Evolutionary conservation across 2,329 filamentous ascomycete genomes (phyloP).

Genomic region (Cadophora luteo-olivacea): DNA sequence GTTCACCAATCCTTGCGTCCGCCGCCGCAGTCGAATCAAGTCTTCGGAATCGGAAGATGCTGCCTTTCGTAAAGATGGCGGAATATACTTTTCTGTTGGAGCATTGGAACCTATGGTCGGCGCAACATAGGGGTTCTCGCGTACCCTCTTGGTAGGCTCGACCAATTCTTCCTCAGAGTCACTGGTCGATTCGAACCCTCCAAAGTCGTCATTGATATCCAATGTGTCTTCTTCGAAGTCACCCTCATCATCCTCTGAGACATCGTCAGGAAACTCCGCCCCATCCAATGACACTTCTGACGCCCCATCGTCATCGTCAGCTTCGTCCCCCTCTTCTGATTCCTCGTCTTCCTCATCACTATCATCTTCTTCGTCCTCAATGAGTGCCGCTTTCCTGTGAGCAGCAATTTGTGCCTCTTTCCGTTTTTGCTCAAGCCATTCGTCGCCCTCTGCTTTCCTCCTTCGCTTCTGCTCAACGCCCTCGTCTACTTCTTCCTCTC

Average conservation of each 20-base stretch:
- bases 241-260: slow-evolving; percentile 36
- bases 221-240: slow-evolving; percentile 46
- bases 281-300: slow-evolving; percentile 42
- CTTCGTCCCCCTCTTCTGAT: slow-evolving; percentile 38
- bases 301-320: slow-evolving; percentile 43
- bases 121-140: slow-evolving; percentile 90
- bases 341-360: slow-evolving; percentile 41
- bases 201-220: slow-evolving; percentile 49
- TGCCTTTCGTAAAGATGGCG: slow-evolving; percentile 78
- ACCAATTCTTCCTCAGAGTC: slow-evolving; percentile 42
- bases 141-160: slow-evolving; percentile 52
- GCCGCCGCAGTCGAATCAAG: slow-evolving; percentile 73
- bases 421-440: slow-evolving; percentile 66
- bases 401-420: slow-evolving; percentile 48
- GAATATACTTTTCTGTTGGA: slow-evolving; percentile 80
- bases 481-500: slow-evolving; percentile 52
- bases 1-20: slow-evolving; percentile 89
- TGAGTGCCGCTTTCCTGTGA: slow-evolving; percentile 8
- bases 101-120: slow-evolving; percentile 58
- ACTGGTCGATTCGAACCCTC: slow-evolving; percentile 48
- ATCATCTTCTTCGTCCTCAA: slow-evolving; percentile 32
- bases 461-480: slow-evolving; percentile 56
- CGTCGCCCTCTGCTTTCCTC: slow-evolving; percentile 62
- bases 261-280: slow-evolving; percentile 42
- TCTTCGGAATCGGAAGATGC: slow-evolving; percentile 70